phyloP scores from a whole-genome alignment of 1,284 basidiomycete species.

The Marasmius tenuissimus region DNA sequence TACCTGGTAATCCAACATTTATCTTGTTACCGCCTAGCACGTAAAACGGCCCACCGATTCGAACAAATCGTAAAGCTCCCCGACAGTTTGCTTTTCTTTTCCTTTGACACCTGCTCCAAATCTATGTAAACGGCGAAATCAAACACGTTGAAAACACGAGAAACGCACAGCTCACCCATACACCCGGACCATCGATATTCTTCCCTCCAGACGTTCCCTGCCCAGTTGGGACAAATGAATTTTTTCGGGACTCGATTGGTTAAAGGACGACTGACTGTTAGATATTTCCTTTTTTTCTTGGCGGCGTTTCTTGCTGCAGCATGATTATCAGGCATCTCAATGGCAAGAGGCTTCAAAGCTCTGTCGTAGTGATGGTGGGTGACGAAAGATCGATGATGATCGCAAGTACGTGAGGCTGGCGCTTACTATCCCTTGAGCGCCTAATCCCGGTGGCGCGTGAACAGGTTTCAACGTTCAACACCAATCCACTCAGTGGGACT shows the following conservation, averaged over 20 bases:
- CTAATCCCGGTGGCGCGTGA: too few species aligned
- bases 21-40: not conserved
- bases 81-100: conserved; percentile 73
- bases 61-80: conserved; percentile 76
- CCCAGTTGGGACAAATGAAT: conserved; percentile 26
- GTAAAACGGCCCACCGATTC: conserved; percentile 52
- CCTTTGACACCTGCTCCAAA: conserved; percentile 57
- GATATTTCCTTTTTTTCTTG: conserved; percentile 39
- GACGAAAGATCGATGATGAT: too few species aligned
- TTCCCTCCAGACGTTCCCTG: conserved; percentile 67
- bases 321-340: not conserved
- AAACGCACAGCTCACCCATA: conserved; percentile 73
- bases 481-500: too few species aligned
- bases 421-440: too few species aligned
- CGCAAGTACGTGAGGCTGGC: too few species aligned
- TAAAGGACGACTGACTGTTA: conserved; percentile 32
- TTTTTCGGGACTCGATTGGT: not conserved
- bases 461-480: too few species aligned
- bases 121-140: not conserved
- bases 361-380: too few species aligned
- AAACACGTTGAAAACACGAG: not conserved
- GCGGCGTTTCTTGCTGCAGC: not conserved
- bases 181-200: conserved; percentile 67
- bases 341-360: not conserved
- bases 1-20: conserved; percentile 42